These are phyloP conservation scores for Marasmius tenuissimus DNA, from an alignment of 1,284 basidiomycete species.

Conservation along the genomic window DNA sequence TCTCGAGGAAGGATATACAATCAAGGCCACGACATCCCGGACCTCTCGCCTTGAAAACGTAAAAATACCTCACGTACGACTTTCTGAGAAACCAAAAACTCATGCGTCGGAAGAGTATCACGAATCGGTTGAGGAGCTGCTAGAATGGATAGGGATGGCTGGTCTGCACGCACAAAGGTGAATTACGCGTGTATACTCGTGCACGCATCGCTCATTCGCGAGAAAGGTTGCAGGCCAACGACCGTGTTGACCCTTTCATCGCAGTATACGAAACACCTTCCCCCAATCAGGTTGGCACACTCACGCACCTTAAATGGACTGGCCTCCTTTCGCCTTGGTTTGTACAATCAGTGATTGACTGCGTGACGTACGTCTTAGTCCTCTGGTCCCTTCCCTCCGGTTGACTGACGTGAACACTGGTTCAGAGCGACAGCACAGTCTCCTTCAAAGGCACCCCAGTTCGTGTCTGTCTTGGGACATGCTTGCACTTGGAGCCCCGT, in stretches of 20 bases:
- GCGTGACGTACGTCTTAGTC: slow-evolving; percentile 34
- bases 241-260: slow-evolving; percentile 46
- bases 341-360: slow-evolving; percentile 47
- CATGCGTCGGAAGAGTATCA: slow-evolving; percentile 39
- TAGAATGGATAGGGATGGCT: slow-evolving; percentile 74
- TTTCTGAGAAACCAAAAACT: slow-evolving; percentile 28
- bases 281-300: slow-evolving; percentile 39
- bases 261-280: slow-evolving; percentile 46
- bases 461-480: slow-evolving; percentile 37
- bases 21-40: slow-evolving; percentile 11
- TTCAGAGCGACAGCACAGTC: slow-evolving; percentile 10
- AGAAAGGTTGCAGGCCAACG: slow-evolving; percentile 39
- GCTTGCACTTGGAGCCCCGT: slow-evolving; percentile 40
- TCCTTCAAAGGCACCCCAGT: slow-evolving; percentile 8
- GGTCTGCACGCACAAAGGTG: slow-evolving; percentile 43
- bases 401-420: slow-evolving; percentile 12
- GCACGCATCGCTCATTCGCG: not conserved
- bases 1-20: not conserved
- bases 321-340: slow-evolving; percentile 56
- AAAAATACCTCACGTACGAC: slow-evolving; percentile 27
- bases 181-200: not conserved
- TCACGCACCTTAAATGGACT: slow-evolving; percentile 56
- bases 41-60: slow-evolving; percentile 21
- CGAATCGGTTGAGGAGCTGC: slow-evolving; percentile 42
- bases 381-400: too few species aligned